Evolutionary conservation across 805 yeast genomes (phyloP), one percentile per base, ranked within the genome.

Genomic region (Hagleromyces aurorensis): DNA sequence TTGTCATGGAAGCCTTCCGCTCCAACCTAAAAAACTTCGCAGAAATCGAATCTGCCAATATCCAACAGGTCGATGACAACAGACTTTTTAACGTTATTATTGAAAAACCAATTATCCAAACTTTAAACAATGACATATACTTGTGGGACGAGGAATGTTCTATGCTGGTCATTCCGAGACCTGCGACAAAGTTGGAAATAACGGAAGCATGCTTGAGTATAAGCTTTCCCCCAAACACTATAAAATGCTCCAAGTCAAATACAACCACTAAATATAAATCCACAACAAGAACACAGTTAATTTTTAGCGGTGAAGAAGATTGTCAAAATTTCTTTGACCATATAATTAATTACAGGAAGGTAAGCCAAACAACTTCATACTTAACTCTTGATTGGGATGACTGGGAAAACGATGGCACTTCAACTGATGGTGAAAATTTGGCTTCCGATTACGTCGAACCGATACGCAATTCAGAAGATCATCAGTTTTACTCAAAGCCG

Each of bases 341-440:
- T 13, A 25, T 38, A 4, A 35, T 28, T 2, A 32, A 19, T 22
- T 15, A 40, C 6, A 43, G 52, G 16, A 59, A 56, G 33, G 43
- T 56, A 1, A 57, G 62, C 27, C 54, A 54, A 21, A n/a, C n/a
- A n/a, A n/a, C n/a, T n/a, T n/a, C n/a, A n/a, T n/a, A n/a, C n/a
- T n/a, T n/a, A n/a, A n/a, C n/a, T n/a, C n/a, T n/a, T n/a, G n/a
- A n/a, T n/a, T n/a, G n/a, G n/a, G n/a, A n/a, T n/a, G n/a, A n/a
- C n/a, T n/a, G n/a, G n/a, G n/a, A n/a, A n/a, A n/a, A n/a, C n/a
- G n/a, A n/a, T n/a, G n/a, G n/a, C n/a, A n/a, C n/a, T n/a, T n/a
- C n/a, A n/a, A n/a, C n/a, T n/a, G n/a, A n/a, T n/a, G n/a, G n/a
- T n/a, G n/a, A n/a, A n/a, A n/a, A n/a, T n/a, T n/a, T n/a, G n/a